These are phyloP conservation scores for Tetrahymena malaccensis DNA, from an alignment of 73 alveolate species.

Conservation along the genomic window DNA sequence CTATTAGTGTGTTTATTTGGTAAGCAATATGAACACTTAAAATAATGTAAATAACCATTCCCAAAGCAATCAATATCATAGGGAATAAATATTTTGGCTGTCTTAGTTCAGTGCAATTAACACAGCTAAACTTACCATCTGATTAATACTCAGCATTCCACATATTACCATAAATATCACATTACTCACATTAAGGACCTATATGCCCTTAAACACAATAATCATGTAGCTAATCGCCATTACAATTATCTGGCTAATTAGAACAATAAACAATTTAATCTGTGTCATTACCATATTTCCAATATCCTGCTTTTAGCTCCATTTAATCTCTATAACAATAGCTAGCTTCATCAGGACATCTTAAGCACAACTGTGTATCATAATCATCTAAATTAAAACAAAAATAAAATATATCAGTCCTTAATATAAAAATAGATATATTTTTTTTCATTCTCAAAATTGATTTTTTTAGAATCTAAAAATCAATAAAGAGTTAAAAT, in stretches of 20 bases:
- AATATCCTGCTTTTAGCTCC: constrained; percentile 8
- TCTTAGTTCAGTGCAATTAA: constrained; percentile 4
- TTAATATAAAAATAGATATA: too few species aligned
- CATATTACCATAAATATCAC: constrained; percentile 4
- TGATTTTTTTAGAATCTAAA: too few species aligned
- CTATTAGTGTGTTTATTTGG: background rate
- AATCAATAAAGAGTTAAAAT: background rate
- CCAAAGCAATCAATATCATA: background rate
- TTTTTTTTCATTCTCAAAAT: too few species aligned
- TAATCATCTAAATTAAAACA: background rate
- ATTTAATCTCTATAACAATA: background rate
- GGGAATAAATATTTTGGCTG: background rate
- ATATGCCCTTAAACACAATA: constrained; percentile 14
- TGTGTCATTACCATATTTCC: constrained; percentile 7
- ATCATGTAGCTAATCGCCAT: background rate
- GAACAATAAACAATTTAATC: constrained; percentile 7
- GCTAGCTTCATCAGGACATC: background rate
- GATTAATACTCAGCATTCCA: background rate
- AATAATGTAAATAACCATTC: background rate
- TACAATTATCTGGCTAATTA: constrained; percentile 1
- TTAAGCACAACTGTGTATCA: background rate
- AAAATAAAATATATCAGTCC: background rate
- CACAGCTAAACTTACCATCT: constrained; percentile 4
- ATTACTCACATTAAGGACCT: constrained; percentile 30
- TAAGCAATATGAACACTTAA: background rate